Conservation (phyloP, 2,329 filamentous ascomycete genomes). For the Ophiostoma novo-ulmi region DNA sequence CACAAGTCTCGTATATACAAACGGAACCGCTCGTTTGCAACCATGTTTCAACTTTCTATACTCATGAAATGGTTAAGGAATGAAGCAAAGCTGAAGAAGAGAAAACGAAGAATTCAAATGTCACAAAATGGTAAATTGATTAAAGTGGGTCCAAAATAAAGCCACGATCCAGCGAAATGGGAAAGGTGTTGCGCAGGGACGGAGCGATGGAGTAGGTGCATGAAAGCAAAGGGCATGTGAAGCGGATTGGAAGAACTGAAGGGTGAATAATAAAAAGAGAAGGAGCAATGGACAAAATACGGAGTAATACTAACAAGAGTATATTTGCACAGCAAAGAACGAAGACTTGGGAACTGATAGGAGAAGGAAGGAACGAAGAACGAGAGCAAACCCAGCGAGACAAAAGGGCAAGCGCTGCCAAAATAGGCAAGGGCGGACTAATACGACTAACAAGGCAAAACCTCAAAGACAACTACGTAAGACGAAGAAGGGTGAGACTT, state of each 20-base stretch:
- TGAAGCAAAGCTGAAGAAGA: neutral
- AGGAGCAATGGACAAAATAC: neutral
- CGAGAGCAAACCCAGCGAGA: no score
- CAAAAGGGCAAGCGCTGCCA: neutral
- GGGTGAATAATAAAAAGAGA: neutral
- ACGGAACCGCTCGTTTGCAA: constrained; percentile 8
- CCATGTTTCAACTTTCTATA: neutral
- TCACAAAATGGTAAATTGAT: neutral
- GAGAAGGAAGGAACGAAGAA: neutral
- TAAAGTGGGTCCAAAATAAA: neutral
- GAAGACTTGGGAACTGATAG: neutral
- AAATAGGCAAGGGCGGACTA: neutral
- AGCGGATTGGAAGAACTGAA: neutral
- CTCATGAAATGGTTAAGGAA: neutral
- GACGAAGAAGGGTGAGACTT: neutral
- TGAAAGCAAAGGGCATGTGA: neutral
- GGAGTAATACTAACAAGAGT: neutral
- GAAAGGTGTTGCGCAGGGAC: neutral
- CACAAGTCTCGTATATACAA: neutral
- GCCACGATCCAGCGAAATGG: neutral
- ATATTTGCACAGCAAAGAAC: neutral
- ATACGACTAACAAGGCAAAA: neutral
- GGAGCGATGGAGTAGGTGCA: neutral
- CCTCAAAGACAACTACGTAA: neutral
- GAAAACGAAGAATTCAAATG: neutral